Base-by-base conservation (phyloP, 768 basidiomycete species). In the Boletellus ananiceps region DNA sequence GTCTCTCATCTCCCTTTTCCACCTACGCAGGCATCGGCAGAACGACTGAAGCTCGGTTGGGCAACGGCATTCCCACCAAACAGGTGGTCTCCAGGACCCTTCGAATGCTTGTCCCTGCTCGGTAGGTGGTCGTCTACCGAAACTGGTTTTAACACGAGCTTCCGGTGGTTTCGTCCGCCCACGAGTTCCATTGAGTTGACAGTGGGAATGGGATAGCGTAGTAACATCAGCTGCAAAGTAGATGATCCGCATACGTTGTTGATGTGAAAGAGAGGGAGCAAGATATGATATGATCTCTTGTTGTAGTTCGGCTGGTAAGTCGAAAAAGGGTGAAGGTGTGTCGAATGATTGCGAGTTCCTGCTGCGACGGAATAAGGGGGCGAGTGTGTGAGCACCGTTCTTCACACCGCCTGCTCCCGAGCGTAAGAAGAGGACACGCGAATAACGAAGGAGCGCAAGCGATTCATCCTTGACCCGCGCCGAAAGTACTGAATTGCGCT, bases 281-380 rank as follows among this genome's bases (percentile, higher is more conserved):
- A 83, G 64, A 57, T 78, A 76, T 12, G 80, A 76, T 31, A 86
- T 71, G 33, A 82, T 76, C 59, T 81, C 60, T 11, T 79, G 73
- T 47, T 78, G 76, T 7, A 86, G 66, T 61, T 86, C 84, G 8
- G 62, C 64, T 3, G 85, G 85, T 12, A 86, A 64, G n/a, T 52
- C 32, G 23, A 59, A 53, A 57, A 79, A 75, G 7, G 69, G 62
- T 51, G 59, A 56, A 14, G 52, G 51, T 3, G 32, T 16, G 14
- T 51, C 12, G 41, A 51, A 29, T 16, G 44, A 47, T 11, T 36
- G 43, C 5, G 56, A 54, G n/a, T 45, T 48, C 39, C 49, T 38
- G 39, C 37, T 43, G 38, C 19, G 31, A 21, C 29, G 37, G 8
- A 53, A 56, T 36, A 49, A 21, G 25, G 55, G 55, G 5, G 31